Percentiles rank a stretch among this genome's conserved stretches.
Conservation (phyloP, 2,329 filamentous ascomycete species). For the Colletotrichum eleusines region DNA sequence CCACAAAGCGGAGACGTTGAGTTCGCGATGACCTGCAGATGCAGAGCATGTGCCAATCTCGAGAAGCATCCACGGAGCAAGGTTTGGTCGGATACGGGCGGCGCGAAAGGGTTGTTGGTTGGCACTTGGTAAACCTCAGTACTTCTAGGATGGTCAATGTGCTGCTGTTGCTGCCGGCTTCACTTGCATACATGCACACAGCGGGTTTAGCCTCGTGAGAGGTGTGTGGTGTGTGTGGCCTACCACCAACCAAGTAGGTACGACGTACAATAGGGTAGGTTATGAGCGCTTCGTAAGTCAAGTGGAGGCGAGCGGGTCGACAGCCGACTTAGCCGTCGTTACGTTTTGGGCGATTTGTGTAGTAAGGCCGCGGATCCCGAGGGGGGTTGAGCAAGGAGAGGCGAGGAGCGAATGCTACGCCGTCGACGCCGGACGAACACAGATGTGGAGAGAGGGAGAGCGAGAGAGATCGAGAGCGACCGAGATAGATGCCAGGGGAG, state of each 20-base stretch:
- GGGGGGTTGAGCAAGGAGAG: constrained; percentile 10
- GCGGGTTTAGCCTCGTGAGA: constrained; percentile 10
- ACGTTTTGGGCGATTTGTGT: neutral
- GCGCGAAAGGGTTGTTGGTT: constrained; percentile 8
- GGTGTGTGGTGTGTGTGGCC: too few relatives aligned
- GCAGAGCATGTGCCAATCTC: neutral
- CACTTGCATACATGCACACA: constrained; percentile 29
- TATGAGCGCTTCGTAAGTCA: neutral
- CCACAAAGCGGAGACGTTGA: constrained; percentile 7
- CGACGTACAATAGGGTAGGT: neutral
- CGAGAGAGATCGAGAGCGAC: too few relatives aligned
- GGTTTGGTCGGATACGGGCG: too few relatives aligned
- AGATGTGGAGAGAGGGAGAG: neutral
- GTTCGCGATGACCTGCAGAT: constrained; percentile 26
- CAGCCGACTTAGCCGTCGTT: neutral
- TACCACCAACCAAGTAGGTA: too few relatives aligned
- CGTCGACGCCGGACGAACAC: neutral
- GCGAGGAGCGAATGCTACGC: neutral
- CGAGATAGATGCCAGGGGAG: neutral
- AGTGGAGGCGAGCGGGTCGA: constrained; percentile 3
- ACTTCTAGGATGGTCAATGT: neutral
- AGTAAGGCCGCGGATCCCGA: constrained; percentile 18
- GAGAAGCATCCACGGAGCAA: neutral
- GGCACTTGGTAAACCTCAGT: too few relatives aligned
- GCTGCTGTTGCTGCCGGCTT: constrained; percentile 22